These are phyloP conservation scores for Scutellaria galericulata DNA, from an alignment of 257 asterid genomes.

Conservation along the genomic window DNA sequence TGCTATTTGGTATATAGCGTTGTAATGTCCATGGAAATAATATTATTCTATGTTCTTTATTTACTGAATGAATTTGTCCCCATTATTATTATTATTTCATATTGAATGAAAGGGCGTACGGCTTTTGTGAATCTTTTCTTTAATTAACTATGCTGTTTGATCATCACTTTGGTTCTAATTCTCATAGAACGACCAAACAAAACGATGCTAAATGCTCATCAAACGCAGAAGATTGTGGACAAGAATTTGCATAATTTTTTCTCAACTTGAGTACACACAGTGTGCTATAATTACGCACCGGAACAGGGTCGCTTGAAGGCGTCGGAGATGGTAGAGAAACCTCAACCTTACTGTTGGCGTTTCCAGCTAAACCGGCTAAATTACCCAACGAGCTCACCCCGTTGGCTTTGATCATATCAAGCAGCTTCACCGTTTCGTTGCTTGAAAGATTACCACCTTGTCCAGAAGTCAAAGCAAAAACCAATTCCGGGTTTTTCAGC, in stretches of 20 bases:
- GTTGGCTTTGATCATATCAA: slow-evolving; percentile 77
- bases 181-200: slow-evolving; percentile 12
- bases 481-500: slow-evolving; percentile 86
- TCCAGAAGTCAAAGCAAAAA: slow-evolving; percentile 88
- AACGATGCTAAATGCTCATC: neutral
- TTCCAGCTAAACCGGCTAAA: slow-evolving; percentile 54
- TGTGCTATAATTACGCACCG: slow-evolving; percentile 94
- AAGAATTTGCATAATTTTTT: slow-evolving; percentile 21
- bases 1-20: neutral
- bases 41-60: neutral
- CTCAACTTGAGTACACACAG: slow-evolving; percentile 54
- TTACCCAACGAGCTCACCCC: slow-evolving; percentile 52
- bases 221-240: slow-evolving; percentile 6
- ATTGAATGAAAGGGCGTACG: neutral
- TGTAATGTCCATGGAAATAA: neutral
- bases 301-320: slow-evolving; percentile 80
- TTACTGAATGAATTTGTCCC: neutral
- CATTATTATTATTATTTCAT: neutral
- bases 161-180: neutral
- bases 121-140: neutral
- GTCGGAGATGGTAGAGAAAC: slow-evolving; percentile 98
- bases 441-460: slow-evolving; percentile 71
- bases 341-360: slow-evolving; percentile 61
- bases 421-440: slow-evolving; percentile 74
- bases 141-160: slow-evolving; percentile 3